Evolutionary conservation across 345 rosid species (phyloP), one percentile per base, ranked within the genome.

Genomic region (Eucalyptus tenuipes): DNA sequence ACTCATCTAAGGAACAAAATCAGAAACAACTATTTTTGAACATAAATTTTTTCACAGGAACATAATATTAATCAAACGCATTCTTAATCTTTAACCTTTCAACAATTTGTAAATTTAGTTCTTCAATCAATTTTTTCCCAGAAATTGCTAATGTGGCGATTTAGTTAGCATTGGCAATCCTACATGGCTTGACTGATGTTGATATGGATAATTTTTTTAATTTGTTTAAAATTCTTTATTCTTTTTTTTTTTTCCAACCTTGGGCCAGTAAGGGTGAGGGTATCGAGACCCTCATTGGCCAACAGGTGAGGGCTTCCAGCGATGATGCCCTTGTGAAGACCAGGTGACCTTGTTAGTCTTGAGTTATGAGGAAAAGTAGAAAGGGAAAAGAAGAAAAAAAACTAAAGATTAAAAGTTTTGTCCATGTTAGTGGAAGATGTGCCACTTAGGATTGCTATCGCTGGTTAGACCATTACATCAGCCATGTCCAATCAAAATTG

Each of bases 381-480:
- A 22, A 22, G 22, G 1, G 15, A 25, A 57, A 25, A 57, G 64
- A 24, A 57, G 12, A 57, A 22, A 57, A 16, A 25, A 59, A 10
- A 27, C 17, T 52, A 52, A 52, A 52, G 10, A 52, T 52, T 18
- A 18, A 17, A 52, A 7, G 2, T 52, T 52, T 52, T 52, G 24
- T 52, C 55, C 55, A 52, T 52, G 1, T 52, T 24, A 18, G 18
- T 18, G 55, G 24, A 52, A 52, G 55, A 50, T 17, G 59, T 53
- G 27, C 22, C 59, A 22, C 27, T 20, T 22, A 53, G 59, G 59
- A 53, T 0, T 18, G 1, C 0, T 22, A 1, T 0, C 1, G 11
- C 0, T 53, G 0, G 22, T 53, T 53, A 53, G 11, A 53, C 3
- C 1, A 0, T 22, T 5, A 0, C 0, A 5, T 53, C 0, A 3